These are phyloP conservation scores for Atkinsonella texensis DNA, from an alignment of 2,329 filamentous ascomycete genomes.

Conservation along the genomic window DNA sequence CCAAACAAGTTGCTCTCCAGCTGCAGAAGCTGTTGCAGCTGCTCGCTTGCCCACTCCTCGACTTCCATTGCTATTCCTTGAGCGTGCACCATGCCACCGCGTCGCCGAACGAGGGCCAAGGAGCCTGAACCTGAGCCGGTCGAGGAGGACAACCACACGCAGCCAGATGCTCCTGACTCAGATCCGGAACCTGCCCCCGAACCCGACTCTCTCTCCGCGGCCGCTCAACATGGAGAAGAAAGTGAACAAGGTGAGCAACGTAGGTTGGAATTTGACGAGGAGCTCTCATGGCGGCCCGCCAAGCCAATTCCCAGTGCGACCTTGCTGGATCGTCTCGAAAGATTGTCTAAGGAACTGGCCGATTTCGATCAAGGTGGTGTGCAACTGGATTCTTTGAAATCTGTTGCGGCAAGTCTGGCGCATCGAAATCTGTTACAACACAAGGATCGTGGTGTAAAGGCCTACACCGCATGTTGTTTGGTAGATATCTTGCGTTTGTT, in stretches of 20 bases:
- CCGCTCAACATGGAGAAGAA: constrained; percentile 3
- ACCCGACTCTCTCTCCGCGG: constrained; percentile 3
- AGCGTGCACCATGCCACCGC: constrained; percentile 22
- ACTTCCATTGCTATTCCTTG: constrained; percentile 2
- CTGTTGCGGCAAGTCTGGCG: constrained; percentile 75
- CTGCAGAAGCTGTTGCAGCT: neutral
- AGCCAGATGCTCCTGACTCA: constrained; percentile 10
- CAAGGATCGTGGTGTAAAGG: constrained; percentile 87
- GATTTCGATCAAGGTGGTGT: constrained; percentile 80
- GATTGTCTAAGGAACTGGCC: constrained; percentile 69
- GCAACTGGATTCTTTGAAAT: constrained; percentile 69
- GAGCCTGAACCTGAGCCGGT: constrained; percentile 17
- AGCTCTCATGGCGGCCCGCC: constrained; percentile 83
- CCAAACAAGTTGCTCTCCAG: constrained; percentile 1
- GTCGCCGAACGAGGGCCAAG: constrained; percentile 23
- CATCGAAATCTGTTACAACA: constrained; percentile 73
- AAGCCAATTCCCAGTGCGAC: constrained; percentile 77
- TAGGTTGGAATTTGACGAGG: constrained; percentile 66
- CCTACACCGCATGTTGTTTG: constrained; percentile 77
- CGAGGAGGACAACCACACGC: constrained; percentile 14
- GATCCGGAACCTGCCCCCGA: constrained; percentile 6
- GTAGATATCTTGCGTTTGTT: constrained; percentile 89
- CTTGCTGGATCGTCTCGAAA: constrained; percentile 68
- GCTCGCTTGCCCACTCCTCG: constrained; percentile 3
- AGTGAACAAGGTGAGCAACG: constrained; percentile 10